phyloP scores from a whole-genome alignment of 2,329 filamentous ascomycete species.

The Cladosporium velox region DNA sequence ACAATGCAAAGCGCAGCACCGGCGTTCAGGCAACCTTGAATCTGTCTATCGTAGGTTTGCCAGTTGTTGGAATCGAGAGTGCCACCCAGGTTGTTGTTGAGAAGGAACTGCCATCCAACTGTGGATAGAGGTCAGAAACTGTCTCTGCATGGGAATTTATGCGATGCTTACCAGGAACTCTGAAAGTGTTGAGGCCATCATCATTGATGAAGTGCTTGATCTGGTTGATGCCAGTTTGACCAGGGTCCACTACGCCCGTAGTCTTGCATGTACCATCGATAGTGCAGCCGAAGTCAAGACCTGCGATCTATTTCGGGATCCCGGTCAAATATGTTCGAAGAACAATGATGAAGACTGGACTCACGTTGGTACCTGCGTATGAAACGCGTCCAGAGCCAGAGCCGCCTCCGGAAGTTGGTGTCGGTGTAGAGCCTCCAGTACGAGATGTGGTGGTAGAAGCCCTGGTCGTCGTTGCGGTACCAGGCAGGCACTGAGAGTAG shows the following conservation, averaged over 20 bases:
- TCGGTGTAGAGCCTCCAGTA: neutral
- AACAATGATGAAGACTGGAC: too few species aligned
- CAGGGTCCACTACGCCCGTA: constrained; percentile 37
- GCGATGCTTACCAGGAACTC: constrained; percentile 52
- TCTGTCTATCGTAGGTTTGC: constrained; percentile 32
- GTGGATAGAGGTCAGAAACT: too few species aligned
- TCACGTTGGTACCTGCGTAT: constrained; percentile 37
- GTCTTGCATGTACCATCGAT: constrained; percentile 46
- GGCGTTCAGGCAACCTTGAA: constrained; percentile 41
- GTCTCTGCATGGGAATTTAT: too few species aligned
- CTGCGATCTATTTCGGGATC: constrained; percentile 22
- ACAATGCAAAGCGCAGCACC: constrained; percentile 36
- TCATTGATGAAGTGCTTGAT: constrained; percentile 60
- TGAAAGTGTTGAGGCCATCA: constrained; percentile 58
- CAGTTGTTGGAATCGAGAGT: constrained; percentile 28
- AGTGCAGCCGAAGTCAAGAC: constrained; percentile 39
- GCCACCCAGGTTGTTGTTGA: constrained; percentile 28
- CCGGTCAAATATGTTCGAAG: too few species aligned
- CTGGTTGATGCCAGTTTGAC: constrained; percentile 40
- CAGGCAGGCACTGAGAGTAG: constrained; percentile 38
- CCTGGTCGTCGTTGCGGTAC: constrained; percentile 22
- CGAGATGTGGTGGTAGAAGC: constrained; percentile 22
- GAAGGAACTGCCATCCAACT: constrained; percentile 38
- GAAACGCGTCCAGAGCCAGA: constrained; percentile 29
- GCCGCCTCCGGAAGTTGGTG: constrained; percentile 3